These are phyloP conservation scores for Houttuynia cordata DNA, from an alignment of 164 flowering plant genomes.

Conservation along the genomic window DNA sequence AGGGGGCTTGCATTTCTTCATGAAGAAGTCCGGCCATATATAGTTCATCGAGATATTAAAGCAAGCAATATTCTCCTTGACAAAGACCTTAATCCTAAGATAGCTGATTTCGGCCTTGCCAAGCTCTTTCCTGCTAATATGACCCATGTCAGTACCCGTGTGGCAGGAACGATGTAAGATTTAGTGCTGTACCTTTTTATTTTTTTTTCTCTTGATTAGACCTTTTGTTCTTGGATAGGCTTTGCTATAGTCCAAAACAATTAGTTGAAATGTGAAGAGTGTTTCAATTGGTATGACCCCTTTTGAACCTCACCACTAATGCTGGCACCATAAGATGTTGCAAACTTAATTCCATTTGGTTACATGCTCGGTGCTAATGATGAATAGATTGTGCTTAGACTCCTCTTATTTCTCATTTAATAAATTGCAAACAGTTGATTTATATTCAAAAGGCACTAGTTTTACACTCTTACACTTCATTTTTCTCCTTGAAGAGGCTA, in stretches of 20 bases:
- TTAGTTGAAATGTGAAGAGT: too few relatives aligned
- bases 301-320: too few relatives aligned
- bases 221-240: not conserved
- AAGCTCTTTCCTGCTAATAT: slow-evolving; percentile 66
- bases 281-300: too few relatives aligned
- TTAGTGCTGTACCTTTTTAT: not conserved
- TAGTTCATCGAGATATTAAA: slow-evolving; percentile 89
- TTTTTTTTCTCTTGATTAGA: not conserved
- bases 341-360: too few relatives aligned
- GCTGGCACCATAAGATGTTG: too few relatives aligned
- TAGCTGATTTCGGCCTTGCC: slow-evolving; percentile 94
- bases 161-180: slow-evolving; percentile 94
- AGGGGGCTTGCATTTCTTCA: slow-evolving; percentile 86
- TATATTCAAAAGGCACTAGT: not conserved
- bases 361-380: too few relatives aligned
- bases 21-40: slow-evolving; percentile 75
- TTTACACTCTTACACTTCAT: not conserved
- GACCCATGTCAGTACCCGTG: slow-evolving; percentile 96
- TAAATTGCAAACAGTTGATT: too few relatives aligned
- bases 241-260: too few relatives aligned
- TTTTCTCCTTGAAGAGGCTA: slow-evolving; percentile 53
- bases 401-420: too few relatives aligned
- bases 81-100: slow-evolving; percentile 61
- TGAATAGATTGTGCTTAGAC: too few relatives aligned
- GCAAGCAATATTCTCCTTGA: slow-evolving; percentile 96